Base-by-base conservation (phyloP, 768 basidiomycete species). In the Termitomyces sp. region DNA sequence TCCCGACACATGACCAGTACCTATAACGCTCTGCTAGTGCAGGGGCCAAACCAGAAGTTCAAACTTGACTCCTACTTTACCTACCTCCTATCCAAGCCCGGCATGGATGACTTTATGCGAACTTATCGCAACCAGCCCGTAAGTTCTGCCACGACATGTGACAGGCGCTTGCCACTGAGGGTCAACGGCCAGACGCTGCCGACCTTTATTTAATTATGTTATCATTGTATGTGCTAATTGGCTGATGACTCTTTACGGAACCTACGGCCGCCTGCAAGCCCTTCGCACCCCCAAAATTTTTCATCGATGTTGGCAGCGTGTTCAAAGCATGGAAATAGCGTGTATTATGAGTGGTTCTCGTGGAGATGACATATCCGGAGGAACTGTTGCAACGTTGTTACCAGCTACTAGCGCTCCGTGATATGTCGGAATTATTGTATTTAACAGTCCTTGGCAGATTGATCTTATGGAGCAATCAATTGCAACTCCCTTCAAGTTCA, bases 401-500 rank as follows among this genome's bases (percentile, higher is more conserved):
- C 31, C 46, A 34, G 21, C 19, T 14, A 16, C 7, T 29, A n/a
- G n/a, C n/a, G n/a, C 4, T 1, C 35, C 23, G 48, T n/a, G n/a
- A n/a, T n/a, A n/a, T n/a, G n/a, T 37, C 48, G 37, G 17, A 35
- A 17, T 49, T 49, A 23, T 23, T 50, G 17, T 6, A 7, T 50
- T 50, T 50, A 50, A 32, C 11, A 27, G 12, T 37, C 49, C 25
- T 51, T 51, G 50, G 35, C 50, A 48, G 17, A 54, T 55, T 42
- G 34, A 40, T 41, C 21, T 44, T 53, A 54, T 57, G 52, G 59
- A 54, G 47, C 34, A 60, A 60, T 57, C 45, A 53, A 21, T 6
- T 23, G 37, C 25, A 35, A 31, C 23, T 19, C 19, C 44, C 34
- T 50, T 56, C 41, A 47, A 56, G 48, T 40, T 45, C 25, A 29